Evolutionary conservation across 371 early-diverging fungal species (phyloP).

Genomic region (Syncephalastrum monosporum): DNA sequence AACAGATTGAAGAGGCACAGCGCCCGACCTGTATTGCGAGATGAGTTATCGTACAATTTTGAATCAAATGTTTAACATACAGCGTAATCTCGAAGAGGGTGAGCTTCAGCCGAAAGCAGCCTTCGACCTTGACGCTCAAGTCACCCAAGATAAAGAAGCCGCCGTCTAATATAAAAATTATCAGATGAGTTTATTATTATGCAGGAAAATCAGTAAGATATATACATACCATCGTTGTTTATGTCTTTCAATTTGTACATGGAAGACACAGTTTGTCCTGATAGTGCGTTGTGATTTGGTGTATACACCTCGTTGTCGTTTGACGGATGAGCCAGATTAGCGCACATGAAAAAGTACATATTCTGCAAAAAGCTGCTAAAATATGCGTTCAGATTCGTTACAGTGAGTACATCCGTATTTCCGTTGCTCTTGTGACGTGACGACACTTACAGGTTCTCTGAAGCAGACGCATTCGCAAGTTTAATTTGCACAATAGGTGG

Average conservation of each 20-base stretch:
- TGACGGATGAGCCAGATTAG: constrained; percentile 42
- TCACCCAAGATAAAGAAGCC: constrained; percentile 96
- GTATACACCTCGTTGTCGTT: constrained; percentile 33
- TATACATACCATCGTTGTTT: constrained; percentile 33
- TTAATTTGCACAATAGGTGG: constrained; percentile 27
- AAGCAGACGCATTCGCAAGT: constrained; percentile 10
- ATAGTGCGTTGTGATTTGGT: constrained; percentile 39
- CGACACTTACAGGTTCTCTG: constrained; percentile 14
- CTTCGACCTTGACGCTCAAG: constrained; percentile 87
- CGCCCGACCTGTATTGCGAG: constrained; percentile 19
- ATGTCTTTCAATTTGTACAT: constrained; percentile 48
- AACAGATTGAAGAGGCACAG: constrained; percentile 23
- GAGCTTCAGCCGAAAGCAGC: constrained; percentile 84
- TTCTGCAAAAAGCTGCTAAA: constrained; percentile 65
- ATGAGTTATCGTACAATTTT: background rate
- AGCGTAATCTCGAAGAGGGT: constrained; percentile 83
- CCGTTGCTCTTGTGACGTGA: background rate
- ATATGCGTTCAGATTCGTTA: background rate
- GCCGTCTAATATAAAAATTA: constrained; percentile 54
- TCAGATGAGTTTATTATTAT: too few relatives aligned
- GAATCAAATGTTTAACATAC: constrained; percentile 26
- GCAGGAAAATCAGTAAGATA: background rate
- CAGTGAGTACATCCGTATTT: too few relatives aligned
- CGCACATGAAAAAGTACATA: constrained; percentile 46
- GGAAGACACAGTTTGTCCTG: constrained; percentile 46